phyloP scores from a whole-genome alignment of 2,329 filamentous ascomycete species.

The Colletotrichum gloeosporioides region DNA sequence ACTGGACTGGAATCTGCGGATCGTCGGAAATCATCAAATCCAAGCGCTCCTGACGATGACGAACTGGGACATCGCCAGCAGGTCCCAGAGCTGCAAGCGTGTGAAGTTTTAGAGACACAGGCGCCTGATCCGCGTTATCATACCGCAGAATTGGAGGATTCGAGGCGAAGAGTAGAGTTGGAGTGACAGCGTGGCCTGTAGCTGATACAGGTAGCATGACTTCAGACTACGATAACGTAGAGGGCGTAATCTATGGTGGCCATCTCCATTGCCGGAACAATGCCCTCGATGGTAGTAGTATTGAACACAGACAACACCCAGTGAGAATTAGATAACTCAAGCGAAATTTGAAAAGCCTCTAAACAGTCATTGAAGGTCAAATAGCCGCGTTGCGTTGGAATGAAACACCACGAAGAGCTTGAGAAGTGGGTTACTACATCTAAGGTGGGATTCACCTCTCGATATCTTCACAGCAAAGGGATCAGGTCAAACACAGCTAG shows the following conservation, averaged over 20 bases:
- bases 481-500: neutral
- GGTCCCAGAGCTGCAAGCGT: neutral
- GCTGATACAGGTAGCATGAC: neutral
- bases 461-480: neutral
- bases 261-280: neutral
- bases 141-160: neutral
- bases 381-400: neutral
- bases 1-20: neutral
- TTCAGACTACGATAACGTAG: neutral
- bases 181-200: neutral
- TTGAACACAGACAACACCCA: neutral
- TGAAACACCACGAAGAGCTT: neutral
- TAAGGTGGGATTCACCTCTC: neutral
- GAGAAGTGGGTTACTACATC: neutral
- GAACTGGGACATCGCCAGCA: neutral
- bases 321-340: neutral
- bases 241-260: neutral
- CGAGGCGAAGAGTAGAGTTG: neutral
- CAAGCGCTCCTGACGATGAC: neutral
- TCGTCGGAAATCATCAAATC: neutral
- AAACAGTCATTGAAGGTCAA: neutral
- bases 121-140: neutral
- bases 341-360: neutral
- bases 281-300: neutral
- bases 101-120: neutral